These are phyloP conservation scores for Plasmodium billcollinsi DNA, from an alignment of 169 alveolate genomes.

Conservation along the genomic window DNA sequence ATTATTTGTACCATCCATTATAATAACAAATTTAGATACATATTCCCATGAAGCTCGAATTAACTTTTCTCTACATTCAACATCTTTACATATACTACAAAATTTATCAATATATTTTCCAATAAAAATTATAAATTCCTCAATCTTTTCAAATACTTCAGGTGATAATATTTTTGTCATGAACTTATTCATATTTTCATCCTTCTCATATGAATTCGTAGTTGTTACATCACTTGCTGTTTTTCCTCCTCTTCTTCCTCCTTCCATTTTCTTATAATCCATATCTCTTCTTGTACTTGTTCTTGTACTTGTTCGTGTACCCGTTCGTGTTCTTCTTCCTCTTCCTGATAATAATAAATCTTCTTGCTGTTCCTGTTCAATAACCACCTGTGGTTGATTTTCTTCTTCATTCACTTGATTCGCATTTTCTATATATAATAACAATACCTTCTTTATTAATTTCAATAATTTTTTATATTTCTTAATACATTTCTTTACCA, in stretches of 20 bases:
- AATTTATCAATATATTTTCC: constrained; percentile 26
- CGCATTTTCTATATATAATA: background rate
- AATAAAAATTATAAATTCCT: constrained; percentile 38
- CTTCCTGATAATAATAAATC: background rate
- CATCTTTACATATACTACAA: constrained; percentile 18
- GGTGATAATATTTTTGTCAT: background rate
- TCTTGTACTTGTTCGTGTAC: background rate
- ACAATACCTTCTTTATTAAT: constrained; percentile 32
- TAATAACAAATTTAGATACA: constrained; percentile 21
- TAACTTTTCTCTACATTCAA: constrained; percentile 29
- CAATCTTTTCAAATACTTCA: constrained; percentile 16
- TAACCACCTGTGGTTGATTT: too few relatives aligned
- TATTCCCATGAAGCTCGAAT: constrained; percentile 49
- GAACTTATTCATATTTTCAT: background rate
- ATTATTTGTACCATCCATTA: background rate
- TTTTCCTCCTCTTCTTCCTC: background rate
- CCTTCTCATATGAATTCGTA: background rate
- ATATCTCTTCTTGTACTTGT: background rate
- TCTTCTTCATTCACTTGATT: background rate
- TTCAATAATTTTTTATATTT: constrained; percentile 62
- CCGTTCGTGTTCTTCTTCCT: constrained; percentile 4
- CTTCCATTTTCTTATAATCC: background rate
- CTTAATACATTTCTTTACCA: constrained; percentile 41
- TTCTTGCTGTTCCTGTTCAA: too few relatives aligned
- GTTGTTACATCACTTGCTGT: background rate